Conservation (phyloP, 2,329 filamentous ascomycete genomes). For the Chaetomiaceae sp. region DNA sequence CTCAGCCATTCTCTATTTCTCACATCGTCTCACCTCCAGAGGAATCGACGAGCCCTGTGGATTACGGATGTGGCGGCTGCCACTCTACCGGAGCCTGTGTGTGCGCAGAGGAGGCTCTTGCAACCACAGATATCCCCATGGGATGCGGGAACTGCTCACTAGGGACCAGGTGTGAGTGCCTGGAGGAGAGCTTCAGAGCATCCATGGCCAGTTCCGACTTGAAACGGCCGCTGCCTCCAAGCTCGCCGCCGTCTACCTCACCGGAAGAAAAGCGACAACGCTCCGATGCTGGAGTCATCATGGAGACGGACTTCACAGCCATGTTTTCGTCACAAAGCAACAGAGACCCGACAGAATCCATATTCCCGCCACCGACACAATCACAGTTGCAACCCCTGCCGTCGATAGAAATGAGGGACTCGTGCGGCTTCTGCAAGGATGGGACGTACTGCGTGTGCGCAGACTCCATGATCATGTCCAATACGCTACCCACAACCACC, state of each 20-base stretch:
- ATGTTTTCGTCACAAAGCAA: conserved; percentile 43
- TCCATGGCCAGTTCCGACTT: conserved; percentile 36
- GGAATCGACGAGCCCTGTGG: conserved; percentile 32
- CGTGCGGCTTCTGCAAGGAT: conserved; percentile 78
- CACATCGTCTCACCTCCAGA: conserved; percentile 55
- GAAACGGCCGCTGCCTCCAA: conserved; percentile 42
- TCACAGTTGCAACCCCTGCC: conserved; percentile 29
- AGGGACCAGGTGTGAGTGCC: conserved; percentile 58
- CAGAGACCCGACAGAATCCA: conserved; percentile 24
- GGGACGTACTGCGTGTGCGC: conserved; percentile 80
- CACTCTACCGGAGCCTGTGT: conserved; percentile 49
- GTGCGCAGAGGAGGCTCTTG: conserved; percentile 55
- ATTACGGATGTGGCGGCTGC: conserved; percentile 53
- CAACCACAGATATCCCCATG: conserved; percentile 44
- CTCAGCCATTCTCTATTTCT: conserved; percentile 49
- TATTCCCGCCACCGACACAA: conserved; percentile 32
- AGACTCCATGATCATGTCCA: conserved; percentile 39
- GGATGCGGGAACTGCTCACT: conserved; percentile 64
- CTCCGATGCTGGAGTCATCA: conserved; percentile 41
- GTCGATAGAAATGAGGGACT: conserved; percentile 52
- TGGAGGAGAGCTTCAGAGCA: conserved; percentile 55
- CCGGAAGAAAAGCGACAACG: conserved; percentile 54
- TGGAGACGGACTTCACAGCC: conserved; percentile 71
- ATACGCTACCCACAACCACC: conserved; percentile 36
- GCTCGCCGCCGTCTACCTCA: conserved; percentile 39